These are phyloP conservation scores for Hyaloperonospora brassicae DNA, from an alignment of 352 stramenopile genomes.

Conservation along the genomic window DNA sequence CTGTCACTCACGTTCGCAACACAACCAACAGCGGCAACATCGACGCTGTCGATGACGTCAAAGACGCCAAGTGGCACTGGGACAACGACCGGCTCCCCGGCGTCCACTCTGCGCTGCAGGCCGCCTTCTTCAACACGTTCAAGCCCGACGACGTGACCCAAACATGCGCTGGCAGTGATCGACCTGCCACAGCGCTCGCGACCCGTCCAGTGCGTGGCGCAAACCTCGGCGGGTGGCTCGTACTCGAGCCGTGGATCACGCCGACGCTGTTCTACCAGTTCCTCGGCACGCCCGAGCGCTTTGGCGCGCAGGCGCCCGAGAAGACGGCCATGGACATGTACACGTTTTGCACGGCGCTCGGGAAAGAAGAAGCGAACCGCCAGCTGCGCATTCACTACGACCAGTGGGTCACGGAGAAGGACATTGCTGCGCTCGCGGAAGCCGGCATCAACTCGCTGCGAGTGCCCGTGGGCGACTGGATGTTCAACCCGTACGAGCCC, in stretches of 20 bases:
- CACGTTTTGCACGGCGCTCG: slow-evolving; percentile 83
- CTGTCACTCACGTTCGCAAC: slow-evolving; percentile 8
- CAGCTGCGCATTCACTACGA: slow-evolving; percentile 90
- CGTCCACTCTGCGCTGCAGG: slow-evolving; percentile 26
- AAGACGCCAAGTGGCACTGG: slow-evolving; percentile 62
- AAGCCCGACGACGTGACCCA: slow-evolving; percentile 40
- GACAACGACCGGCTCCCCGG: slow-evolving; percentile 34
- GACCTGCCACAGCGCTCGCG: slow-evolving; percentile 45
- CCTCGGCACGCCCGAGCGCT: slow-evolving; percentile 35
- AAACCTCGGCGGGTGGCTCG: slow-evolving; percentile 60
- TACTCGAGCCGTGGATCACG: slow-evolving; percentile 18
- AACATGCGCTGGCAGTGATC: slow-evolving; percentile 46
- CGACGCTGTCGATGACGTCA: slow-evolving; percentile 9
- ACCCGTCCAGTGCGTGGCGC: slow-evolving; percentile 42
- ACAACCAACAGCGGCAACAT: slow-evolving; percentile 4
- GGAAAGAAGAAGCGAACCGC: slow-evolving; percentile 82
- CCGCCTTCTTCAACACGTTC: slow-evolving; percentile 40
- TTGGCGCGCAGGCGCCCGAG: slow-evolving; percentile 56
- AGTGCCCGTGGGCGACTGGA: slow-evolving; percentile 85
- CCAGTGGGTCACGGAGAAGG: slow-evolving; percentile 89
- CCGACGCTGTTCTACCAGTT: slow-evolving; percentile 21
- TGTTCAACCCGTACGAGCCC: slow-evolving; percentile 90
- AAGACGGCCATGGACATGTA: slow-evolving; percentile 88
- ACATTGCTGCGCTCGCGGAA: slow-evolving; percentile 72
- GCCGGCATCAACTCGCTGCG: slow-evolving; percentile 10